Evolutionary conservation across 2,329 filamentous ascomycete genomes (phyloP).

Genomic region (Aspergillus sp.): DNA sequence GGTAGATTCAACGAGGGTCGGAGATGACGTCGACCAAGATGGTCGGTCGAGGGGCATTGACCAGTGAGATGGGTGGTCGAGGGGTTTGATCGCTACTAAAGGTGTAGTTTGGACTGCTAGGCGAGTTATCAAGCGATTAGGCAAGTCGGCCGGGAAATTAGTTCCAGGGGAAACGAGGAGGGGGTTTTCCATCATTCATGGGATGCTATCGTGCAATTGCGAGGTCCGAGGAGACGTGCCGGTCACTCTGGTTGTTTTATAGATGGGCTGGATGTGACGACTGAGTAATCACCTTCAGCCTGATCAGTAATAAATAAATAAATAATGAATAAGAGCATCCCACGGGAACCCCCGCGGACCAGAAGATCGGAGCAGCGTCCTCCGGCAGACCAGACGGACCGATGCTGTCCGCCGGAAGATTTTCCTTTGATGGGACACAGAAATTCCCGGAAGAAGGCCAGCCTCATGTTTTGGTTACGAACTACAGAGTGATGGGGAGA

Average conservation of each 20-base stretch:
- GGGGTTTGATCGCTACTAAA: neutral
- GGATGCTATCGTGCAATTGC: neutral
- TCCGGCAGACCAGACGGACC: constrained; percentile 15
- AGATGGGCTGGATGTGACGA: neutral
- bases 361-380: constrained; percentile 23
- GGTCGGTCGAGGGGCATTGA: neutral
- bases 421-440: neutral
- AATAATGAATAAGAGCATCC: neutral
- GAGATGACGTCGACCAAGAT: neutral
- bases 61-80: neutral
- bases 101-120: neutral
- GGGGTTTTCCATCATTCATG: neutral
- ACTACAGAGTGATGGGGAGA: neutral
- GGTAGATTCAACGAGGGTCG: neutral
- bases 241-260: neutral
- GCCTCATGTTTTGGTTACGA: neutral
- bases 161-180: neutral
- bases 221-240: neutral
- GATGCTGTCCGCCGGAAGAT: neutral
- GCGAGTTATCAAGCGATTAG: neutral
- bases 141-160: neutral
- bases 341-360: neutral
- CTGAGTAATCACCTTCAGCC: too few relatives aligned
- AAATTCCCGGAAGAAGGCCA: neutral
- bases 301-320: neutral